Conservation (phyloP, 2,329 filamentous ascomycete genomes). For the Alternaria brassicicola region DNA sequence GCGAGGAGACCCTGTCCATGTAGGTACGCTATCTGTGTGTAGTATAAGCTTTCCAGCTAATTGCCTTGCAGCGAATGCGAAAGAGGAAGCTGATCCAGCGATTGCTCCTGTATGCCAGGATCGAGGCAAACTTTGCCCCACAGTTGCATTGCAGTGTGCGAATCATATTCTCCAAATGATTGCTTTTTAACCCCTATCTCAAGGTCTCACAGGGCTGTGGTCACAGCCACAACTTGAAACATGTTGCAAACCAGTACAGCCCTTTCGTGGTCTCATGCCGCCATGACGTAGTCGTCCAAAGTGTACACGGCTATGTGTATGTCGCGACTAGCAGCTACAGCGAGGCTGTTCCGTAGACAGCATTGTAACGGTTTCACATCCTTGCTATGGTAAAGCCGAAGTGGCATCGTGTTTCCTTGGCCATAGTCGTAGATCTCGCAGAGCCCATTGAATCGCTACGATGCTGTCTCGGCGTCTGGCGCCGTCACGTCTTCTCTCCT, state of each 20-base stretch:
- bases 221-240: neutral
- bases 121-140: neutral
- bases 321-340: neutral
- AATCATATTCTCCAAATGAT: neutral
- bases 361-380: slow-evolving; percentile 1
- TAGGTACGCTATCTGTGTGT: slow-evolving; percentile 9
- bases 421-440: neutral
- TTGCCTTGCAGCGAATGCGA: slow-evolving; percentile 8
- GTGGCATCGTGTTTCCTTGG: neutral
- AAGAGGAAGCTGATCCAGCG: slow-evolving; percentile 10
- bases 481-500: neutral
- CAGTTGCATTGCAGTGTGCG: slow-evolving; percentile 4
- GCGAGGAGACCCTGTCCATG: slow-evolving; percentile 4
- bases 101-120: slow-evolving; percentile 9
- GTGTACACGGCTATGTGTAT: neutral
- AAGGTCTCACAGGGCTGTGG: neutral
- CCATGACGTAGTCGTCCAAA: neutral
- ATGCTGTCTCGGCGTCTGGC: slow-evolving; percentile 2
- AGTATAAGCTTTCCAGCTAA: slow-evolving; percentile 8
- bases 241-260: neutral
- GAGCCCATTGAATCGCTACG: neutral
- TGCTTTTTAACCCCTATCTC: neutral
- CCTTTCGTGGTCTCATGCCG: neutral
- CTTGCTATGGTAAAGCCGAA: slow-evolving; percentile 2
- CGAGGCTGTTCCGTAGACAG: slow-evolving; percentile 13